Evolutionary conservation across 2,329 filamentous ascomycete species (phyloP), one percentile per base, ranked within the genome.

Genomic region (Beauveria sp.): DNA sequence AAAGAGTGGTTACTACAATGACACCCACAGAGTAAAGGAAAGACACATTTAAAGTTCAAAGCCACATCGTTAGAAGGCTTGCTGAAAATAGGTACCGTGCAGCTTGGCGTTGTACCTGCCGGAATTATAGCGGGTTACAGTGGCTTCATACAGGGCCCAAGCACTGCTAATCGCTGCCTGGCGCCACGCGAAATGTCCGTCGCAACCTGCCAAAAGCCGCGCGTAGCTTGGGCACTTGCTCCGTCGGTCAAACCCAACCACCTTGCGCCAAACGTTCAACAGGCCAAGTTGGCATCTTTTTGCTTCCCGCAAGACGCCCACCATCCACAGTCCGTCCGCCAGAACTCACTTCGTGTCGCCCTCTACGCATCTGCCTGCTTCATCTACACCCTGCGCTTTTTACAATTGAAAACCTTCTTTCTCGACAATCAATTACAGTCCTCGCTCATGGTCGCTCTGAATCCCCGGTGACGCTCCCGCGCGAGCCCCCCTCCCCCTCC

Each of bases 401-500:
- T 28, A 20, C 18, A 22, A 20, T 28, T 28, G 16, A 22, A 47
- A 47, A 12, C 42, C 28, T 42, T 3, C 1, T 43, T n/a, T n/a
- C 43, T 38, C 45, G 20, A 26, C 14, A 24, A 10, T 4, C 7
- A 9, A 3, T 5, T 7, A 2, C 24, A 26, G 6, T 10, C 22
- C 12, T 24, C 24, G 30, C 63, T 47, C 65, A 69, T 69, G 68
- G 54, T 63, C 64, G 56, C 60, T 55, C 64, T 60, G 63, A 38
- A 53, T 58, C 62, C 62, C 65, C 65, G 63, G 64, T 66, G 65
- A 68, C 66, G 66, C 66, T 69, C 65, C 56, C 61, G 57, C 63
- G 61, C 59, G 62, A 64, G 63, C 50, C 45, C 58, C 50, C 45
- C 58, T 26, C 12, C 58, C 24, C 63, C 62, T 56, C 40, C 57